Base-by-base conservation (phyloP, 2,329 filamentous ascomycete species). In the Falciphora oryzae region DNA sequence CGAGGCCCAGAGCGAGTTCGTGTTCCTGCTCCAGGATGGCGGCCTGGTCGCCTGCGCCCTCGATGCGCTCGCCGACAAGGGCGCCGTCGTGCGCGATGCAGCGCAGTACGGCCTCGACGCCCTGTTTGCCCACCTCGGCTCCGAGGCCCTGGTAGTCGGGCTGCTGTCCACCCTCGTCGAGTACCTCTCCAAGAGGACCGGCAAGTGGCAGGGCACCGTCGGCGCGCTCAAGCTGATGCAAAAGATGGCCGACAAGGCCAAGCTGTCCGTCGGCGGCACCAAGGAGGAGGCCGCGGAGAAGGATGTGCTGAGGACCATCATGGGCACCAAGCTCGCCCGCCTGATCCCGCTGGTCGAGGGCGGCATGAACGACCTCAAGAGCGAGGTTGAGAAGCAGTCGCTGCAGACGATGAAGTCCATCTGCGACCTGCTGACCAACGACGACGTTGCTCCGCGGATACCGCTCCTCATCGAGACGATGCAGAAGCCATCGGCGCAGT, bases 161-260 rank as follows among this genome's bases (percentile, higher is more conserved):
- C 84, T 99, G 57, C 81, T 99, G 63, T 93, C 95, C 3, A 84
- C 86, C 22, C 80, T 99, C 57, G 78, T 82, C 67, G 78, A 83
- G 63, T 98, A 98, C 75, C 83, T 99, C 35, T 82, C 83, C 73
- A 96, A 92, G 79, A 87, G 86, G 73, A 90, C 92, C 22, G 93
- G 92, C 69, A 99, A 99, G 79, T 99, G 95, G 95, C 95, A 99
- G 79, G 95, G 95, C 66, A 92, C 91, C 22, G 91, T 97, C 63
- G 93, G 90, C 66, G 95, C 92, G 59, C 89, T 90, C 74, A 88
- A 90, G 76, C 77, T 98, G 68, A 80, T 99, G 65, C 93, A 95
- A 75, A 92, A 89, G 77, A 96, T 98, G 89, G 95, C 95, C 61
- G 91, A 96, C 75, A 97, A 96, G 82, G 91, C 94, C 57, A 90